Evolutionary conservation across 768 basidiomycete species (phyloP).

Genomic region (Pleurotus pulmonarius): DNA sequence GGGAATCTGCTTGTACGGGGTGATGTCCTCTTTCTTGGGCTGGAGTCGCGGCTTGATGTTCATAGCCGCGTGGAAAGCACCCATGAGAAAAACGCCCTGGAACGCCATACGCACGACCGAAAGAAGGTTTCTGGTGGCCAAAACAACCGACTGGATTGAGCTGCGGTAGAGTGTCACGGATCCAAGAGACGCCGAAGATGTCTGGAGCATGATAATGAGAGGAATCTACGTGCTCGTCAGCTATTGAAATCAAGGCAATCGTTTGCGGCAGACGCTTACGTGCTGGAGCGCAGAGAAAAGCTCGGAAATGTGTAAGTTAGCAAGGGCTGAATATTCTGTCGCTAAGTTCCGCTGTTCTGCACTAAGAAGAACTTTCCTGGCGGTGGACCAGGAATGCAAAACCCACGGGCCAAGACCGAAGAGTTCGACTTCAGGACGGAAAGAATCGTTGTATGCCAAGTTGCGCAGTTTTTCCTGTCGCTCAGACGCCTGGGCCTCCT

Average conservation of each 20-base stretch:
- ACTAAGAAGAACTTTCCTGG: constrained; percentile 56
- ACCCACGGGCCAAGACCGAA: constrained; percentile 89
- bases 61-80: constrained; percentile 79
- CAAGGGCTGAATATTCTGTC: constrained; percentile 33
- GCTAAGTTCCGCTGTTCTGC: constrained; percentile 45
- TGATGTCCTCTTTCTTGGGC: constrained; percentile 49
- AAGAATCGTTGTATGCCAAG: constrained; percentile 68
- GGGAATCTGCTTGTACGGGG: constrained; percentile 41
- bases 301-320: constrained; percentile 61
- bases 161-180: constrained; percentile 79
- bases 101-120: constrained; percentile 72
- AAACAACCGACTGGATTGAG: constrained; percentile 69
- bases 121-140: constrained; percentile 58
- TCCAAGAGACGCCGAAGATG: constrained; percentile 72
- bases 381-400: constrained; percentile 67
- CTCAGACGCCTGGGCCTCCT: constrained; percentile 62
- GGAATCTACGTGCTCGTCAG: constrained; percentile 49
- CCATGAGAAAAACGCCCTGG: constrained; percentile 83
- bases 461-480: constrained; percentile 73
- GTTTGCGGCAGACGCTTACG: constrained; percentile 35
- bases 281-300: constrained; percentile 66
- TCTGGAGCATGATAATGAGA: constrained; percentile 66
- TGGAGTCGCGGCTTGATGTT: constrained; percentile 65
- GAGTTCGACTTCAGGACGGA: constrained; percentile 78
- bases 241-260: constrained; percentile 4